Percentiles rank a stretch among this genome's conserved stretches.
Evolutionary conservation across 2,329 filamentous ascomycete species (phyloP).

Genomic region (Nemania serpens): DNA sequence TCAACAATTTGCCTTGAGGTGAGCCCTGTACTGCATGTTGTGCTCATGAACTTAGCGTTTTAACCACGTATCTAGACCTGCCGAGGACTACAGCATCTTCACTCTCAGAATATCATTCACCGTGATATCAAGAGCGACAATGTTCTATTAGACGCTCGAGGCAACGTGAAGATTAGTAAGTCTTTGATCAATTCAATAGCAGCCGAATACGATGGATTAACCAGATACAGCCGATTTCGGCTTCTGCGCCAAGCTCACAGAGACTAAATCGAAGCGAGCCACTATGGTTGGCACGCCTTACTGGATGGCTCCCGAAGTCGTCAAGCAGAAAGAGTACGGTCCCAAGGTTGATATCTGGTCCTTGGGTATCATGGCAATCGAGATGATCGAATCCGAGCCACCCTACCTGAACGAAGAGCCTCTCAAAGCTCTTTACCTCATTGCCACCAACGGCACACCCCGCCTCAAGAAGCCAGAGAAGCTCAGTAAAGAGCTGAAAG

Average conservation of each 20-base stretch:
- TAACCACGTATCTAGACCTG: constrained; percentile 70
- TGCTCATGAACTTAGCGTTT: neutral
- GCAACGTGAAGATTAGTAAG: constrained; percentile 97
- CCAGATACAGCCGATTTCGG: constrained; percentile 84
- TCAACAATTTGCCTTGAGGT: constrained; percentile 97
- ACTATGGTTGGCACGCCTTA: constrained; percentile 99
- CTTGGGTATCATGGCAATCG: constrained; percentile 98
- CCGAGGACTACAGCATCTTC: constrained; percentile 90
- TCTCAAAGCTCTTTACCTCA: constrained; percentile 94
- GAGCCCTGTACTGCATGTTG: constrained; percentile 41
- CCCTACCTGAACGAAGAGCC: constrained; percentile 98
- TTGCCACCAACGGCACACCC: constrained; percentile 96
- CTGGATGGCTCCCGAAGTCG: constrained; percentile 99
- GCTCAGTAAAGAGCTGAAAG: constrained; percentile 95
- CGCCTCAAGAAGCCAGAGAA: constrained; percentile 98
- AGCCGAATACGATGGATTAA: constrained; percentile 41
- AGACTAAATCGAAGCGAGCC: constrained; percentile 93
- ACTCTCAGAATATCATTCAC: constrained; percentile 96
- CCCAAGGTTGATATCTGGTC: constrained; percentile 99
- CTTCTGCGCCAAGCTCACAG: constrained; percentile 97
- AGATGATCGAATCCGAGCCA: constrained; percentile 99
- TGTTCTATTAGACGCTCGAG: constrained; percentile 88
- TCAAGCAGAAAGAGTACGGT: constrained; percentile 99
- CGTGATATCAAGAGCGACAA: constrained; percentile 99
- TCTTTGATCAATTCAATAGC: constrained; percentile 33